Evolutionary conservation across 2,329 filamentous ascomycete species (phyloP).

Genomic region (Phialocephala sp.): DNA sequence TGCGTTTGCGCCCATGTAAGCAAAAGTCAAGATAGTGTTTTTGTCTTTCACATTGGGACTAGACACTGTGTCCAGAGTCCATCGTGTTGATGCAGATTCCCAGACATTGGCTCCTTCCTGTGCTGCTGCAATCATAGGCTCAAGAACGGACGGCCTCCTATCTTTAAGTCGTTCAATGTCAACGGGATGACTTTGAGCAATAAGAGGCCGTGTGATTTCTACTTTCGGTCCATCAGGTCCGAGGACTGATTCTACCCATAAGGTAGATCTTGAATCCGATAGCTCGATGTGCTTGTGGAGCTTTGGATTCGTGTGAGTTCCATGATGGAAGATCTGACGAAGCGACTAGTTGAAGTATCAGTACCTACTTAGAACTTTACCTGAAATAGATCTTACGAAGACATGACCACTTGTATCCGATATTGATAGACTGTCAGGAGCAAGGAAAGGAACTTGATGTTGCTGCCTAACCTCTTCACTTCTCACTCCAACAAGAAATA

Average conservation of each 20-base stretch:
- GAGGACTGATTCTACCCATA: constrained; percentile 10
- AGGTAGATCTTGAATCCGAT: constrained; percentile 1
- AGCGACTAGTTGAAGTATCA: background rate
- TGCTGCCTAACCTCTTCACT: constrained; percentile 1
- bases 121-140: constrained; percentile 8
- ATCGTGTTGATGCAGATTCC: constrained; percentile 1
- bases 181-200: background rate
- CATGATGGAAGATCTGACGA: constrained; percentile 12
- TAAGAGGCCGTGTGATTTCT: constrained; percentile 9
- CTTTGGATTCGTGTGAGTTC: background rate
- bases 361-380: background rate
- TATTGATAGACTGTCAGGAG: background rate
- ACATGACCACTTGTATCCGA: background rate
- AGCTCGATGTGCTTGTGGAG: constrained; percentile 12
- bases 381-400: background rate
- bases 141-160: constrained; percentile 6
- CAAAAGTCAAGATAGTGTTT: constrained; percentile 79
- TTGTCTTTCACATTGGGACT: constrained; percentile 85
- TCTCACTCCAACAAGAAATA: background rate
- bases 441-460: background rate
- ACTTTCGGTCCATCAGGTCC: background rate
- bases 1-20: constrained; percentile 84
- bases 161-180: constrained; percentile 6
- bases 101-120: background rate
- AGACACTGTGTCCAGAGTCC: constrained; percentile 50